Percentiles rank a stretch among this genome's conserved stretches.
These are phyloP conservation scores for Sporopachydermia cereana DNA, from an alignment of 1,139 yeast species.

Conservation along the genomic window DNA sequence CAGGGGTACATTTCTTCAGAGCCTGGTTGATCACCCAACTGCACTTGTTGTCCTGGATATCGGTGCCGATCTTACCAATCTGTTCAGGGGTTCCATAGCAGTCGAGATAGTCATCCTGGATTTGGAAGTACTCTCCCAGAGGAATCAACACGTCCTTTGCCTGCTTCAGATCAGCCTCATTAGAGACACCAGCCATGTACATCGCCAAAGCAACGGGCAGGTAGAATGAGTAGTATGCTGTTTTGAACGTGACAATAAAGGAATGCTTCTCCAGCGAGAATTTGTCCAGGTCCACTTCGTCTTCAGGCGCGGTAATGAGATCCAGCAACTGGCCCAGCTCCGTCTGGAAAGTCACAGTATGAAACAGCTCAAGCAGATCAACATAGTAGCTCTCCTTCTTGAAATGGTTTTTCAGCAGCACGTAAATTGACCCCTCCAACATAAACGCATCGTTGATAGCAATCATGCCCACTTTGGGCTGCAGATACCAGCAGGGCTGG, in stretches of 20 bases:
- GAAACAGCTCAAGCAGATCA: constrained; percentile 81
- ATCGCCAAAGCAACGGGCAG: constrained; percentile 96
- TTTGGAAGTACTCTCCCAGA: constrained; percentile 96
- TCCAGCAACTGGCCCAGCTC: constrained; percentile 95
- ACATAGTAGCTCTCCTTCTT: constrained; percentile 71
- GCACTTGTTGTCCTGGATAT: constrained; percentile 96
- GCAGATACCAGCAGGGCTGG: constrained; percentile 93
- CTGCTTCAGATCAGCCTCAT: constrained; percentile 70
- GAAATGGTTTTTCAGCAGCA: constrained; percentile 83
- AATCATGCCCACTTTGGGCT: constrained; percentile 62
- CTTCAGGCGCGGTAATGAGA: constrained; percentile 95
- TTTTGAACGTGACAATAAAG: constrained; percentile 90
- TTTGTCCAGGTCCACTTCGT: constrained; percentile 74
- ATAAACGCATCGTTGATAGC: constrained; percentile 97
- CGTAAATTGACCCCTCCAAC: constrained; percentile 91
- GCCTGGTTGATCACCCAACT: constrained; percentile 97
- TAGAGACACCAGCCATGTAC: constrained; percentile 75
- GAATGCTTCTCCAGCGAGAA: constrained; percentile 86
- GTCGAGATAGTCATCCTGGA: constrained; percentile 95
- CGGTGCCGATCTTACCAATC: constrained; percentile 98
- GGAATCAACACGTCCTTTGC: constrained; percentile 84
- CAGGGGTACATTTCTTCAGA: constrained; percentile 61
- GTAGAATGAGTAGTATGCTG: constrained; percentile 95
- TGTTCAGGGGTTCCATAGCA: constrained; percentile 96
- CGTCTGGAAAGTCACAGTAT: constrained; percentile 84